Base-by-base conservation (phyloP, 2,329 filamentous ascomycete genomes). In the Aspergillus sp. region DNA sequence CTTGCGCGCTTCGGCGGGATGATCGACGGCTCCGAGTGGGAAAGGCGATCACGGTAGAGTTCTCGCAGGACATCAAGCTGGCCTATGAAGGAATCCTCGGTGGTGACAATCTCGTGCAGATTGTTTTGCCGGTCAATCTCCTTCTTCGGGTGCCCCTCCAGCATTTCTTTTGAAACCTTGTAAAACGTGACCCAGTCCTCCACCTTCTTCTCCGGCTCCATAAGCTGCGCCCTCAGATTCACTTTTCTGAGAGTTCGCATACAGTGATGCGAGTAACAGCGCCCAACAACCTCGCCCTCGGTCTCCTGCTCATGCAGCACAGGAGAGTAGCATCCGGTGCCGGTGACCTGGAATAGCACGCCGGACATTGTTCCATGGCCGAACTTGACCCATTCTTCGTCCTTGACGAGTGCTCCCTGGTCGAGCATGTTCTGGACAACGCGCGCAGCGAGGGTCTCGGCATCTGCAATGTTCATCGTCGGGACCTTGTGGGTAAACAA, bases 361-460 rank as follows among this genome's bases (percentile, higher is more conserved):
- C 95, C 96, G 20, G 90, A 93, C 68, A 98, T 86, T 22, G 83
- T 85, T 6, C 89, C 91, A 1, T 84, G 81, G 6, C 91, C 89
- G 70, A 98, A 93, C 70, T 96, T 97, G 64, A 99, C 89, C 95
- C 96, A 99, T 77, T 99, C 96, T 73, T 99, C 95, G 34, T 97
- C 93, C 13, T 88, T 87, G 5, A 96, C 80, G 33, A 99, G 78
- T 11, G 91, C 90, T 40, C 87, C 88, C 8, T 88, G 86, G 22
- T 85, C 82, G 63, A 93, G 84, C 90, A 99, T 95, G 47, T 88
- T 85, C 54, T 86, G 81, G 2, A 96, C 87, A 0, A 96, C 90
- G 41, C 86, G 86, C 58, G 85, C 84, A 61, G 90, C 91, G 51
- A 99, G 80, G 1, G 88, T 89, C 72, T 99, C 95, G 0, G 95